Base-by-base conservation (phyloP, 805 yeast genomes). In the Metschnikowia continentalis region DNA sequence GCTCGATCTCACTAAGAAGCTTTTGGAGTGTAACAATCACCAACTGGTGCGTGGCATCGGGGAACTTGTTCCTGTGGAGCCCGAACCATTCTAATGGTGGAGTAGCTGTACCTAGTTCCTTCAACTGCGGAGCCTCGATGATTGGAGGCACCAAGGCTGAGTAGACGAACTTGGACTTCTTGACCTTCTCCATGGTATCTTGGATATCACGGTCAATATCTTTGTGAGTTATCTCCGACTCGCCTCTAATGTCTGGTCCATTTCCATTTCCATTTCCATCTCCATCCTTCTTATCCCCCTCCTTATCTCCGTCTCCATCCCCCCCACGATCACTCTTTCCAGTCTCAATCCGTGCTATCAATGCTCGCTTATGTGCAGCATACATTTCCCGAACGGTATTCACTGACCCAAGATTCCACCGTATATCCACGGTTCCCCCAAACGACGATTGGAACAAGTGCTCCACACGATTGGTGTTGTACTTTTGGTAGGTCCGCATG, bases 41-140 rank as follows among this genome's bases (percentile, higher is more conserved):
- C 54, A 81, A 72, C 65, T 90, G 92, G 63, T 94, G 97, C 0
- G 96, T 86, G 52, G 88, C 77, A 38, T 87, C 83, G 0, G 99
- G 99, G 57, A 94, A 83, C 57, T 84, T 81, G 60, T 86, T 80
- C 57, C 98, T 77, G 65, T 94, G 94, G 32, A 94, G 75, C 2
- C 99, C 99, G 71, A 94, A 88, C 99, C 99, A 94, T 65, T 94
- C 99, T 51, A 94, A 70, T 2, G 99, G 99, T 0, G 99, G 99
- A 0, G 99, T 94, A 1, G 97, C 98, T 68, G 86, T 91, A 23
- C 99, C 98, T 60, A 94, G 75, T 61, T 94, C 98, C 61, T 83
- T 83, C 61, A 94, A 73, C 58, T 86, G 92, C 2, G 98, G 98
- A 17, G 94, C 88, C 54, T 88, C 95, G 35, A 94, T 90, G 6